Base-by-base conservation (phyloP, 257 asterid species). In the Handroanthus guayacan region DNA sequence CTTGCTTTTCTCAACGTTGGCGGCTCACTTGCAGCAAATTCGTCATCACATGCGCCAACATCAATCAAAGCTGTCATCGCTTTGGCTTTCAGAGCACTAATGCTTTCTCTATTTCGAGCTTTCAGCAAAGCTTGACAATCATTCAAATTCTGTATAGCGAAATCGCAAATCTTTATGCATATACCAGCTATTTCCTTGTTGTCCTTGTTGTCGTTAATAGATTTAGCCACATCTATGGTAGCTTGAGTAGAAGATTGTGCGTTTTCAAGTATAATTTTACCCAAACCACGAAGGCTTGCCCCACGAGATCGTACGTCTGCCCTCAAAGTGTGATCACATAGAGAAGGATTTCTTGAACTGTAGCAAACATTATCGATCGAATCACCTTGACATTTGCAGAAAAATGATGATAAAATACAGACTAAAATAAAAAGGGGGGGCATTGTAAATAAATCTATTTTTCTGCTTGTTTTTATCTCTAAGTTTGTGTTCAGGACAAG, bases 61-160 rank as follows among this genome's bases (percentile, higher is more conserved):
- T 73, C 75, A 1, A 79, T 64, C 1, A n/a, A 9, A 6, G 94
- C 90, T 0, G 83, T 84, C 0, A 89, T 79, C 1, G 41, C 87
- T 31, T n/a, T 41, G 0, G 79, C 20, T 18, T 51, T 56, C 0
- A 63, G 2, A 0, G 45, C 13, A 7, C 47, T 38, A 7, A 74
- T 4, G 12, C 71, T 58, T 0, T 0, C 0, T 4, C 6, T 25
- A 25, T 25, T 25, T 25, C 31, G 31, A 25, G 31, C 31, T 25
- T 25, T 25, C 31, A 25, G 31, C 31, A 25, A 25, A 25, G 31
- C 31, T 25, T 25, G 31, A 12, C 81, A 78, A 0, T 79, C 44
- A 2, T 17, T 41, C 9, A 90, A 69, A 5, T 1, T n/a, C 5
- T 18, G 58, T 1, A 56, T 16, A 0, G 87, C 72, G 0, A 79